Conservation (phyloP, 352 stramenopile species). For the Phytopythium montanum region DNA sequence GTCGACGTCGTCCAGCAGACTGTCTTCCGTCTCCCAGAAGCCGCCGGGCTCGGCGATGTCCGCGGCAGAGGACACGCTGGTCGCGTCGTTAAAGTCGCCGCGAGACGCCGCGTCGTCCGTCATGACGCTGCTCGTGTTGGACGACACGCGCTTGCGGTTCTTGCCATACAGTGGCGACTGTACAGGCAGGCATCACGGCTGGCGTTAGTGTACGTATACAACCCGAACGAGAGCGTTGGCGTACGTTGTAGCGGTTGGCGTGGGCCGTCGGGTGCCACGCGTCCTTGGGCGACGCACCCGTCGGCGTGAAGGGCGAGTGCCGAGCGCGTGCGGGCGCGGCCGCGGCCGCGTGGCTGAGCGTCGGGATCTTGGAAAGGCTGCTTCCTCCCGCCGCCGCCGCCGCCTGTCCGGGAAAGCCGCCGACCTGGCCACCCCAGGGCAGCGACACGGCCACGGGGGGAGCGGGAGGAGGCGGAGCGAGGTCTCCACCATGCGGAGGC, state of each 20-base stretch:
- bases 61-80: not conserved
- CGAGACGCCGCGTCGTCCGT: constrained; percentile 15
- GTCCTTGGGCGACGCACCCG: constrained; percentile 10
- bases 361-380: not conserved
- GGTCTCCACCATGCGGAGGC: not conserved
- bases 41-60: not conserved
- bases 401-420: not conserved
- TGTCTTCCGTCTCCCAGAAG: constrained; percentile 9
- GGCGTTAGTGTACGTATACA: not conserved
- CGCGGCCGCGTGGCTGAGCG: constrained; percentile 13
- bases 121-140: constrained; percentile 24
- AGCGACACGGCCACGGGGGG: not conserved
- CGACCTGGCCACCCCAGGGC: constrained; percentile 3
- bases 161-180: constrained; percentile 38
- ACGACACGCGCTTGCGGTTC: constrained; percentile 32
- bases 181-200: too few relatives aligned
- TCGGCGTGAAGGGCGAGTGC: constrained; percentile 13
- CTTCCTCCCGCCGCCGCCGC: not conserved
- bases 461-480: not conserved
- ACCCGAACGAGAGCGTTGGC: not conserved
- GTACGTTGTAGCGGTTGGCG: constrained; percentile 29
- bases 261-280: constrained; percentile 24
- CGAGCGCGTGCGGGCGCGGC: constrained; percentile 8
- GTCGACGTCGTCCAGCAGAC: constrained; percentile 4
- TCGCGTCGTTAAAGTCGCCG: constrained; percentile 16